Percentiles rank a stretch among this genome's conserved stretches.
Evolutionary conservation across 2,329 filamentous ascomycete species (phyloP).

Genomic region (Salinomyces thailandicus): DNA sequence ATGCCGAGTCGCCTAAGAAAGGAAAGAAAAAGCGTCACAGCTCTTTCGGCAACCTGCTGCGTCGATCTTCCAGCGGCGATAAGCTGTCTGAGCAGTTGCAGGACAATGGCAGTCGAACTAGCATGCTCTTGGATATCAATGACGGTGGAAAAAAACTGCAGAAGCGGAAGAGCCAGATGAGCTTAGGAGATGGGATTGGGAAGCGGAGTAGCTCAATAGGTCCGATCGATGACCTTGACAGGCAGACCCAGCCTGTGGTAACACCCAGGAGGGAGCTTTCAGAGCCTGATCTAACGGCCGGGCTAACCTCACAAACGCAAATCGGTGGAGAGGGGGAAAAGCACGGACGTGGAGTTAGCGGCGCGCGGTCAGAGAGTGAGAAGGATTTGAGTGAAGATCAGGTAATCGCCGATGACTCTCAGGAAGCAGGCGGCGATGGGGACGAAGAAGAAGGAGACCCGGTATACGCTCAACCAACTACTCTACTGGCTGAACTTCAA

Average conservation of each 20-base stretch:
- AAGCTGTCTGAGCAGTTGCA: slow-evolving; percentile 29
- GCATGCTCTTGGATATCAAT: slow-evolving; percentile 23
- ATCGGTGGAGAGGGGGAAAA: slow-evolving; percentile 19
- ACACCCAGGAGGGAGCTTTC: slow-evolving; percentile 13
- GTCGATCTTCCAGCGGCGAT: slow-evolving; percentile 20
- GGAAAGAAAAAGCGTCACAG: slow-evolving; percentile 18
- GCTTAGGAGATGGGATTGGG: slow-evolving; percentile 25
- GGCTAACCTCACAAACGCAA: slow-evolving; percentile 18
- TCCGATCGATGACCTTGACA: slow-evolving; percentile 18
- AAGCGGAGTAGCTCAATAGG: slow-evolving; percentile 27
- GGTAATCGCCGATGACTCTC: slow-evolving; percentile 34
- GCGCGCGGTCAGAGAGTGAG: slow-evolving; percentile 3
- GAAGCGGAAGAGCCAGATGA: slow-evolving; percentile 26
- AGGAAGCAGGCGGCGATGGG: slow-evolving; percentile 37
- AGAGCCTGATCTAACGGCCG: slow-evolving; percentile 11
- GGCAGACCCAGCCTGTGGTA: slow-evolving; percentile 5
- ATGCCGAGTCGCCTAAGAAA: slow-evolving; percentile 4
- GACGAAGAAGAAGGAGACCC: slow-evolving; percentile 32
- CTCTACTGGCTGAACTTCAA: slow-evolving; percentile 83
- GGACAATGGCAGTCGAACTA: slow-evolving; percentile 18
- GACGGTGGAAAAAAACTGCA: slow-evolving; percentile 24
- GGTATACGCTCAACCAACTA: slow-evolving; percentile 69
- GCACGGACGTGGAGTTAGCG: slow-evolving; percentile 5
- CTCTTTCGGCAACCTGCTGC: slow-evolving; percentile 21
- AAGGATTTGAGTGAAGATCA: slow-evolving; percentile 23